Evolutionary conservation across 2,329 filamentous ascomycete species (phyloP).

Genomic region (Pleomassaria siparia): DNA sequence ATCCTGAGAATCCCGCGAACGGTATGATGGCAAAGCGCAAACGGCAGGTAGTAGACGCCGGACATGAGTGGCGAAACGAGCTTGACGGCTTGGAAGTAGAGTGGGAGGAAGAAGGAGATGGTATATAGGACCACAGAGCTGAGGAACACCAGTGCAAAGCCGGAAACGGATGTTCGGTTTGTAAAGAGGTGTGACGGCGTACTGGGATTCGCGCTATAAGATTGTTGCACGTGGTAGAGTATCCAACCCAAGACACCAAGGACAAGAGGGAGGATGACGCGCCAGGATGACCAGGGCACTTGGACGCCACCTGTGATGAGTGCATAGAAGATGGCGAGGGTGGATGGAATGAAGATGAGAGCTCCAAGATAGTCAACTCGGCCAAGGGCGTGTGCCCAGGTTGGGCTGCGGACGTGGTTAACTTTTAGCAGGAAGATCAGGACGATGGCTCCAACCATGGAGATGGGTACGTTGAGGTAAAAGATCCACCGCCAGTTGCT

Average conservation of each 20-base stretch:
- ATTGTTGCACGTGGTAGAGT: slow-evolving; percentile 40
- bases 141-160: slow-evolving; percentile 9
- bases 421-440: slow-evolving; percentile 40
- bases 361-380: slow-evolving; percentile 47
- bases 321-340: slow-evolving; percentile 43
- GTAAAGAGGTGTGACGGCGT: slow-evolving; percentile 14
- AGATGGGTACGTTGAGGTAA: slow-evolving; percentile 28
- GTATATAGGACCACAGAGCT: slow-evolving; percentile 8
- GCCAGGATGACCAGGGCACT: slow-evolving; percentile 45
- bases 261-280: slow-evolving; percentile 47
- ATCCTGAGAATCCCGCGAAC: not conserved
- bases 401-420: slow-evolving; percentile 21
- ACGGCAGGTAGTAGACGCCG: slow-evolving; percentile 38
- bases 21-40: slow-evolving; percentile 12
- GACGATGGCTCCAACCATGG: slow-evolving; percentile 14
- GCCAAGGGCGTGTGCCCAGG: not conserved
- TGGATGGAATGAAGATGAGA: slow-evolving; percentile 42
- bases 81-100: slow-evolving; percentile 20
- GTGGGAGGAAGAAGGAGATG: slow-evolving; percentile 14
- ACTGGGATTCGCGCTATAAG: slow-evolving; percentile 7
- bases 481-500: slow-evolving; percentile 48
- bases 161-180: slow-evolving; percentile 13
- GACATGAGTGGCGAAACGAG: slow-evolving; percentile 14
- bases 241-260: slow-evolving; percentile 45
- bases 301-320: slow-evolving; percentile 46